phyloP scores from a whole-genome alignment of 352 stramenopile species.

The Phytophthora sojae region DNA sequence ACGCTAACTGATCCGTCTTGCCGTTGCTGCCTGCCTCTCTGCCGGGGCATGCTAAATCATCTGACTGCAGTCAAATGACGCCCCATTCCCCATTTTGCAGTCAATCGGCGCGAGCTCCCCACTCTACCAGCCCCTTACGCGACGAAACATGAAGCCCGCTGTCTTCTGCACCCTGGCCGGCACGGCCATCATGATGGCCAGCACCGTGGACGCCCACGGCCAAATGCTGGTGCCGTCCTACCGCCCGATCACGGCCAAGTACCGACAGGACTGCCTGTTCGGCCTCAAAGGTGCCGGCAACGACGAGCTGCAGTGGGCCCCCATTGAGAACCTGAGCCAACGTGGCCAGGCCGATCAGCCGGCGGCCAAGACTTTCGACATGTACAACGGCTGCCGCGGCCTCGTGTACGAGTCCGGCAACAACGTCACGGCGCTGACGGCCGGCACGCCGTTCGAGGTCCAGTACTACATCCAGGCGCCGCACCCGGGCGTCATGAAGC shows the following conservation, averaged over 20 bases:
- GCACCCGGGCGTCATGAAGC: slow-evolving; percentile 55
- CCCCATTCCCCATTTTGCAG: slow-evolving; percentile 20
- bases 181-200: slow-evolving; percentile 29
- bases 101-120: slow-evolving; percentile 3
- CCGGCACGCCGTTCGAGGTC: slow-evolving; percentile 55
- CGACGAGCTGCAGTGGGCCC: slow-evolving; percentile 57
- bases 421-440: slow-evolving; percentile 52
- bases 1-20: not conserved
- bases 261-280: slow-evolving; percentile 46
- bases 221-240: slow-evolving; percentile 48
- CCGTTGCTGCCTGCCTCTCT: not conserved
- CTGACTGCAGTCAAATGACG: not conserved
- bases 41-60: not conserved
- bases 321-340: slow-evolving; percentile 63
- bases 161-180: slow-evolving; percentile 37
- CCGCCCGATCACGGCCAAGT: slow-evolving; percentile 48
- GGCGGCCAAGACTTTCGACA: slow-evolving; percentile 52
- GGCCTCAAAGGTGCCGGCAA: slow-evolving; percentile 56
- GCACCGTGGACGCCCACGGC: slow-evolving; percentile 38
- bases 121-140: not conserved
- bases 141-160: slow-evolving; percentile 39
- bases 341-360: slow-evolving; percentile 57
- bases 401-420: slow-evolving; percentile 59
- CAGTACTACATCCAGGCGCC: slow-evolving; percentile 63
- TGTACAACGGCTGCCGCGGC: slow-evolving; percentile 68